Evolutionary conservation across 163 green algal genomes (phyloP).

Genomic region (Chlamydomonas reinhardtii): DNA sequence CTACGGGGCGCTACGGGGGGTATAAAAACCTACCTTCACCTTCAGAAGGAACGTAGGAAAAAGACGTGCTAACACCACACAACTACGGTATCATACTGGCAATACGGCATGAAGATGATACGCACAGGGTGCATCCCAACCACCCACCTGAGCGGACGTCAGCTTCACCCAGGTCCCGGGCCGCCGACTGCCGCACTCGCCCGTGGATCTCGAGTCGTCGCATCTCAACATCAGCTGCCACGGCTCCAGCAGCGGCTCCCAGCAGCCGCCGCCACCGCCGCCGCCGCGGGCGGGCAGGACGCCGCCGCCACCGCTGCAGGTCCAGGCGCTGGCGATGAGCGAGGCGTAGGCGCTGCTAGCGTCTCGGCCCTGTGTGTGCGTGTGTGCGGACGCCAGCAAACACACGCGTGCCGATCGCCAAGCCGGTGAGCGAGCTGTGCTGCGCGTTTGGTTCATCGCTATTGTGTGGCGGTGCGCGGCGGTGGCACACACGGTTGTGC

Average conservation of each 20-base stretch:
- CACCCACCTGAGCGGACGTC: slow-evolving; percentile 56
- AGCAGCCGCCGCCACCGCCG: slow-evolving; percentile 50
- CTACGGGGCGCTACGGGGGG: no score
- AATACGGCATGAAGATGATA: no score
- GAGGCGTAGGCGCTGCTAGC: slow-evolving; percentile 60
- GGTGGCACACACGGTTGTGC: no score
- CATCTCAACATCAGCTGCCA: slow-evolving; percentile 67
- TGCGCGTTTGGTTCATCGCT: no score
- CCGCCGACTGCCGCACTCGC: slow-evolving; percentile 40
- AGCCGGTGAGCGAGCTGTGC: no score
- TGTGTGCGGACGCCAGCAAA: not conserved
- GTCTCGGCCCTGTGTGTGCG: slow-evolving; percentile 1
- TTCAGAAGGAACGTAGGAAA: no score
- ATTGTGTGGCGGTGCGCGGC: no score
- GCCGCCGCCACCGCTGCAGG: slow-evolving; percentile 17
- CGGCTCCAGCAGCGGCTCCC: slow-evolving; percentile 91
- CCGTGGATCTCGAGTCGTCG: slow-evolving; percentile 48
- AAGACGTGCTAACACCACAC: no score
- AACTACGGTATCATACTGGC: no score
- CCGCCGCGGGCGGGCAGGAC: slow-evolving; percentile 51
- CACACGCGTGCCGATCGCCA: no score
- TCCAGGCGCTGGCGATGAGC: slow-evolving; percentile 57
- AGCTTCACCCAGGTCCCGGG: slow-evolving; percentile 59
- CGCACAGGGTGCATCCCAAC: no score
- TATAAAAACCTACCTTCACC: no score